Evolutionary conservation across 306 rosid species (phyloP).

Genomic region (Potentilla sterilis): DNA sequence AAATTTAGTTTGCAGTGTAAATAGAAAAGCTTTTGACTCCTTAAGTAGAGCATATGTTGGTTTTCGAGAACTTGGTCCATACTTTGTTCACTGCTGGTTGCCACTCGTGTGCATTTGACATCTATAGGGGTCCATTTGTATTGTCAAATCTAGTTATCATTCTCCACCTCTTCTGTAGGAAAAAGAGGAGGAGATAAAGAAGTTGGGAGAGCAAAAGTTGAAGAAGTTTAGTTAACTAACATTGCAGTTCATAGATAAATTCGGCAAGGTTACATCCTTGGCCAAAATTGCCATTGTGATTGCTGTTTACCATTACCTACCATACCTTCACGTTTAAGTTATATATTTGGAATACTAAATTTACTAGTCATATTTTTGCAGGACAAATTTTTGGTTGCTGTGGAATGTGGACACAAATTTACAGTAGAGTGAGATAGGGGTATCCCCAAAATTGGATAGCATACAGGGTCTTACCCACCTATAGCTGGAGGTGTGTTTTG

Average conservation of each 20-base stretch:
- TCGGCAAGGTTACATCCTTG: not conserved
- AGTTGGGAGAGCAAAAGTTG: not conserved
- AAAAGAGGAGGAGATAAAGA: not conserved
- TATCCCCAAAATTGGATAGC: conserved; percentile 2
- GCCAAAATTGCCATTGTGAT: not conserved
- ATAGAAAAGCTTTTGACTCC: not conserved
- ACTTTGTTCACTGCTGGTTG: not conserved
- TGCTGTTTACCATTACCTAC: not conserved
- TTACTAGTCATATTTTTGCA: not conserved
- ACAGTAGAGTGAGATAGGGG: conserved; percentile 3
- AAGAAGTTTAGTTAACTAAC: not conserved
- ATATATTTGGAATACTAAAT: not conserved
- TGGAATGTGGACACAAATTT: not conserved
- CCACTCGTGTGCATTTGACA: not conserved
- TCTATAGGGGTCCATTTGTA: not conserved
- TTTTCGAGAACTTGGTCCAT: not conserved
- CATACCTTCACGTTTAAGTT: not conserved
- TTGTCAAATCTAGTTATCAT: not conserved
- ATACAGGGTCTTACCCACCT: not conserved
- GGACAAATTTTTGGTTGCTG: not conserved
- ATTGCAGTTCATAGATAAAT: not conserved
- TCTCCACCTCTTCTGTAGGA: not conserved
- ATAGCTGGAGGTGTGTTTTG: not conserved
- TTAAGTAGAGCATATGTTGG: not conserved
- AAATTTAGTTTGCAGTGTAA: not conserved